These are phyloP conservation scores for Cladosporium sp. DNA, from an alignment of 2,329 filamentous ascomycete species.

Conservation along the genomic window DNA sequence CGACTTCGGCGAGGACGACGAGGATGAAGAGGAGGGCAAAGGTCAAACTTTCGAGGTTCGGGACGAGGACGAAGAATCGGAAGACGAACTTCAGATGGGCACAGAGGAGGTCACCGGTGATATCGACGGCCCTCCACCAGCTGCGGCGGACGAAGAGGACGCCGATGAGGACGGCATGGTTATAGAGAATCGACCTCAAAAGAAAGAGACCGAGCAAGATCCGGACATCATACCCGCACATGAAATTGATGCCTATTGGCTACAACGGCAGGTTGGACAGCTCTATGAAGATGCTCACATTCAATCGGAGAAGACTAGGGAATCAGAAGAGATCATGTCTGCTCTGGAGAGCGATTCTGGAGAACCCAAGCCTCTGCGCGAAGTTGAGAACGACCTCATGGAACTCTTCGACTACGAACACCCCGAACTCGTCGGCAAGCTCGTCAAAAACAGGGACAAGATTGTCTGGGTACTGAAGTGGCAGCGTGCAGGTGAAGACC, in stretches of 20 bases:
- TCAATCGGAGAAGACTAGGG: slow-evolving; percentile 87
- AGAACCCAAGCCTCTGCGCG: slow-evolving; percentile 80
- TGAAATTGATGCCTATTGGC: slow-evolving; percentile 96
- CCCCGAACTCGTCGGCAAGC: slow-evolving; percentile 85
- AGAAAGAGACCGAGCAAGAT: slow-evolving; percentile 53
- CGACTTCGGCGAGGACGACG: slow-evolving; percentile 89
- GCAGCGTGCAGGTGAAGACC: slow-evolving; percentile 77
- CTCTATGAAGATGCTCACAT: slow-evolving; percentile 89
- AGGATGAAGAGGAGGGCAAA: slow-evolving; percentile 75
- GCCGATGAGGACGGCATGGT: slow-evolving; percentile 80
- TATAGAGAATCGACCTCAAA: slow-evolving; percentile 67
- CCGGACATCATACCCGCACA: slow-evolving; percentile 70
- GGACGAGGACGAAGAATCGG: slow-evolving; percentile 76
- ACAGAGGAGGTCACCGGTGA: slow-evolving; percentile 36
- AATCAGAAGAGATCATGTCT: slow-evolving; percentile 79
- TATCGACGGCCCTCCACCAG: slow-evolving; percentile 50
- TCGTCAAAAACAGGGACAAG: slow-evolving; percentile 90
- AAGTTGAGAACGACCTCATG: slow-evolving; percentile 98
- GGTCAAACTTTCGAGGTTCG: slow-evolving; percentile 81
- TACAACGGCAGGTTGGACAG: slow-evolving; percentile 86
- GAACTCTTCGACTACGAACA: slow-evolving; percentile 98
- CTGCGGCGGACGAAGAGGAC: slow-evolving; percentile 51
- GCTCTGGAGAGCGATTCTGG: slow-evolving; percentile 70
- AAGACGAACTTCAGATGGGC: slow-evolving; percentile 60
- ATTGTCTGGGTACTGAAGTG: slow-evolving; percentile 93